Conservation (phyloP, 352 stramenopile genomes). For the Phytophthora cactorum region DNA sequence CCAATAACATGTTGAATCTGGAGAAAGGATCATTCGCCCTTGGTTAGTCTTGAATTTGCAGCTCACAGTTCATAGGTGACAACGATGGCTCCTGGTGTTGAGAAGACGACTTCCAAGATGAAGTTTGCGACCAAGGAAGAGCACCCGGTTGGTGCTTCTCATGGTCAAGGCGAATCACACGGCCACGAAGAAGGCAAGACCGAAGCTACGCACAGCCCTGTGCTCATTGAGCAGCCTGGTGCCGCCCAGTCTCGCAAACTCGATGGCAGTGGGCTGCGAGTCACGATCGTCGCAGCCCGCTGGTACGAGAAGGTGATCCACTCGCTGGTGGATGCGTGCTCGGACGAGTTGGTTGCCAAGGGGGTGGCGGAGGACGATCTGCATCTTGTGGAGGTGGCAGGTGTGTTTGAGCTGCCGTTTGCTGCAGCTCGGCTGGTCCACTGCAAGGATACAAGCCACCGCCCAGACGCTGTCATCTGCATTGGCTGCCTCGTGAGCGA, state of each 20-base stretch:
- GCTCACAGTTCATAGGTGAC: slow-evolving; percentile 5
- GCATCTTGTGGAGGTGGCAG: slow-evolving; percentile 83
- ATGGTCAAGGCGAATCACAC: slow-evolving; percentile 10
- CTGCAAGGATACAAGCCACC: slow-evolving; percentile 64
- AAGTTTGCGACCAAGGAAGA: slow-evolving; percentile 21
- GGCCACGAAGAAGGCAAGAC: slow-evolving; percentile 27
- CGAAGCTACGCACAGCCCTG: slow-evolving; percentile 22
- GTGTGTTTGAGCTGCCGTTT: slow-evolving; percentile 96
- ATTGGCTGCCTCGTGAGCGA: slow-evolving; percentile 95
- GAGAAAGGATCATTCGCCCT: neutral
- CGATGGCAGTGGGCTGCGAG: slow-evolving; percentile 42
- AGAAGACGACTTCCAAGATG: slow-evolving; percentile 22
- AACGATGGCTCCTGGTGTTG: slow-evolving; percentile 24
- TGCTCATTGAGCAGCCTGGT: slow-evolving; percentile 48
- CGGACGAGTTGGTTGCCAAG: slow-evolving; percentile 61
- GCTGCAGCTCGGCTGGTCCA: slow-evolving; percentile 84
- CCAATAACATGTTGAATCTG: slow-evolving; percentile 11
- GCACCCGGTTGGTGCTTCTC: slow-evolving; percentile 8
- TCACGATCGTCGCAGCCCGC: slow-evolving; percentile 65
- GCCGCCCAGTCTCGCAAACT: slow-evolving; percentile 33
- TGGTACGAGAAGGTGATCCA: slow-evolving; percentile 67
- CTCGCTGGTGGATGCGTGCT: slow-evolving; percentile 56
- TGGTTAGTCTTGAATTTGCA: slow-evolving; percentile 14
- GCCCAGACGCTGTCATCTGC: slow-evolving; percentile 95
- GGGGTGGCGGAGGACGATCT: slow-evolving; percentile 58